Evolutionary conservation across 306 rosid species (phyloP), one percentile per base, ranked within the genome.

Genomic region (Dryas drummondii): DNA sequence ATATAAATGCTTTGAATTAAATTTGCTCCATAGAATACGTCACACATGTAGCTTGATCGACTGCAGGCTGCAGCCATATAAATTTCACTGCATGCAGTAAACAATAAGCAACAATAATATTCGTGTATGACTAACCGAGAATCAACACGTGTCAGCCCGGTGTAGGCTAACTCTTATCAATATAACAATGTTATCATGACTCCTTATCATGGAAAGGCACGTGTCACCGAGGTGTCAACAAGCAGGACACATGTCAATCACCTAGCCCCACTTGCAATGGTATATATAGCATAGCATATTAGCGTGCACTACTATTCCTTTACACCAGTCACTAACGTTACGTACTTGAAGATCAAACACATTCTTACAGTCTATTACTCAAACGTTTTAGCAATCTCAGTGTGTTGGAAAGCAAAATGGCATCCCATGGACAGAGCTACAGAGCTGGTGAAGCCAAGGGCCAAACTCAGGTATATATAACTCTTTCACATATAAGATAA

Each of bases 391-490:
- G 42, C 47, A 12, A 2, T 8, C 42, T 16, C 15, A 1, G 16
- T 51, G 49, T 62, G 47, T 22, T 17, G 26, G 22, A n/a, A 11
- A 62, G 11, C 57, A 84, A 71, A n/a, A 89, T 89, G 92, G 78
- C 92, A 59, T 83, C 94, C 59, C 85, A 56, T 6, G 51, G 80
- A 0, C 87, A 79, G 55, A 67, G 80, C 49, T 79, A 69, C 57
- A 78, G 4, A 62, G 85, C 83, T 48, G 90, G 87, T 48, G 96
- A 87, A 75, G 70, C 89, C 77, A 84, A 42, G 80, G 91, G 89
- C 67, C 79, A 48, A 83, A 79, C 83, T 78, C 67, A 84, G 94
- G 94, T 89, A 88, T 42, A 12, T 11, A 17, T 9, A 50, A 4
- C 37, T 40, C 37, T 2, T 48, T 26, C n/a, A 57, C 32, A 22